These are phyloP conservation scores for Nymphaea colorata DNA, from an alignment of 164 flowering plant genomes.

Conservation along the genomic window DNA sequence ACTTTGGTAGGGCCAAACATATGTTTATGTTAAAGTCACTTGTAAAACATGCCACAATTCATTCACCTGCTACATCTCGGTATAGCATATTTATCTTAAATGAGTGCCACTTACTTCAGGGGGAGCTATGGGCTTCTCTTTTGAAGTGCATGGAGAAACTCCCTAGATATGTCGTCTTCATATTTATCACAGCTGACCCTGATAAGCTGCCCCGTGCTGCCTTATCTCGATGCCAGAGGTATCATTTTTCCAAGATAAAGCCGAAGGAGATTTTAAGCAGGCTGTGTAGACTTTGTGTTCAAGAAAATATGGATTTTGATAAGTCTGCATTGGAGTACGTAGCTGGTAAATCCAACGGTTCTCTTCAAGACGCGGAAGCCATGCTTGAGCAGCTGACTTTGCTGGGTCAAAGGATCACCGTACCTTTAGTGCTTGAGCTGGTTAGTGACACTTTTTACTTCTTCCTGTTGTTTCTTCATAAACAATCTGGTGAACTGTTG, in stretches of 20 bases:
- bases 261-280: conserved; percentile 46
- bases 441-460: conserved; percentile 30
- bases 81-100: conserved; percentile 29
- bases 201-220: conserved; percentile 62
- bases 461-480: not conserved
- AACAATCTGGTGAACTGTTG: no score
- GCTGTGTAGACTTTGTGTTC: conserved; percentile 42
- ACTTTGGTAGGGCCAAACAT: conserved; percentile 47
- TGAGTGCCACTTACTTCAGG: conserved; percentile 69
- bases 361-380: conserved; percentile 89
- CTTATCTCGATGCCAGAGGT: conserved; percentile 58
- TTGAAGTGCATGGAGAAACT: conserved; percentile 44
- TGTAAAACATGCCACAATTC: conserved; percentile 21
- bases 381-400: conserved; percentile 92
- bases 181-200: conserved; percentile 69
- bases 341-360: conserved; percentile 73
- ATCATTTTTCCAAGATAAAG: conserved; percentile 66
- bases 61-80: not conserved
- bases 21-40: conserved; percentile 34
- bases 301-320: conserved; percentile 63
- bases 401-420: conserved; percentile 69
- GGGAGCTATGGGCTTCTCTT: conserved; percentile 60
- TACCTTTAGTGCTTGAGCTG: conserved; percentile 60
- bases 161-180: conserved; percentile 54
- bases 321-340: conserved; percentile 60